Conservation (phyloP, 129 eudicot species). For the Flaveria brownii region DNA sequence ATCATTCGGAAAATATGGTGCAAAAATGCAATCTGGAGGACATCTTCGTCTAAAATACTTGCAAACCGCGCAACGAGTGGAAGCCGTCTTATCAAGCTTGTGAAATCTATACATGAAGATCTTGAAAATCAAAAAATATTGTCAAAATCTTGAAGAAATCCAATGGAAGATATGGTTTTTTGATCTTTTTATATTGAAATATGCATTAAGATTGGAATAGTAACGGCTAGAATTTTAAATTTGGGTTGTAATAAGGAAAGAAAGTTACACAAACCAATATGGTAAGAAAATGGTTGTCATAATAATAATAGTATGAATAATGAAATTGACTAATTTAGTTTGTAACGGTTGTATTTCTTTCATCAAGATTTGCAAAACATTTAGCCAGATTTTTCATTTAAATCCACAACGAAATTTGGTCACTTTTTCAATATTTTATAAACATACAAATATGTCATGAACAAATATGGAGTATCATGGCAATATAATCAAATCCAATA, state of each 20-base stretch:
- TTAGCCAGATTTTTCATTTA: neutral
- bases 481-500: too few species aligned
- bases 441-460: constrained; percentile 2
- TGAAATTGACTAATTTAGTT: neutral
- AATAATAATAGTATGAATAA: neutral
- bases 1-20: constrained; percentile 47
- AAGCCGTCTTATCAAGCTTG: constrained; percentile 12
- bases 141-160: constrained; percentile 22
- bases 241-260: constrained; percentile 2
- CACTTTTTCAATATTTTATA: neutral
- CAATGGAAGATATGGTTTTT: constrained; percentile 20
- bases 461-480: neutral
- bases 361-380: neutral
- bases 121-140: neutral
- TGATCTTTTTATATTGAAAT: neutral
- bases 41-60: constrained; percentile 51
- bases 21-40: constrained; percentile 45
- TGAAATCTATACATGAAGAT: constrained; percentile 15
- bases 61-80: constrained; percentile 48
- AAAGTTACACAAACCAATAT: constrained; percentile 17
- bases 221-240: constrained; percentile 28
- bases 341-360: constrained; percentile 11
- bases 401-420: neutral
- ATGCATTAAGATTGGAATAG: neutral
- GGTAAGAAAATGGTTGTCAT: constrained; percentile 22